Evolutionary conservation across 2,329 filamentous ascomycete genomes (phyloP), one percentile per base, ranked within the genome.

Genomic region (Pseudomassariella vexata): DNA sequence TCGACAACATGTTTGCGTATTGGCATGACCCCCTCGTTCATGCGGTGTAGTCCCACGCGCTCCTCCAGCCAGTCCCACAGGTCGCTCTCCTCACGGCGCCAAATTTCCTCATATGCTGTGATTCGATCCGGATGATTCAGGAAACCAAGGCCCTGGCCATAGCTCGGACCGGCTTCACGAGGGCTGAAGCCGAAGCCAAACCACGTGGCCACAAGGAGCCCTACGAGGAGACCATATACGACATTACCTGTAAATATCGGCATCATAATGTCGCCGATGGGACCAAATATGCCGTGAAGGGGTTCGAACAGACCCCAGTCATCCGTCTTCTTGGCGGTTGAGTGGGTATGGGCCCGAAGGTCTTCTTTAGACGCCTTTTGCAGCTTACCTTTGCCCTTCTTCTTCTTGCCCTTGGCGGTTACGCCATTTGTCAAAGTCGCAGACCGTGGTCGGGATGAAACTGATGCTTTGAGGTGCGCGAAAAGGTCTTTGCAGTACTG

Each of bases 1-100:
- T 80, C 68, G 17, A 70, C 54, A 10, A 63, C 62, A 40, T 58
- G 65, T 44, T 75, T 70, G 27, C 70, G 64, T 37, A 58, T 48
- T 37, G 53, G 56, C 19, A 52, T 42, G 26, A 37, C 50, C 31
- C 47, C 60, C 34, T 63, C 68, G 44, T 55, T 60, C 42, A 73
- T 60, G 37, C 64, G 66, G 35, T 87, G 82, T 53, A 92, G 64
- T 3, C 86, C 83, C 2, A 87, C 80, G 12, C 89, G 73, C 47
- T 94, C 85, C 56, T 95, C 89, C 5, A 95, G 65, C 89, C 89
- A 95, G 36, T 85, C 81, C 89, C 89, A 95, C 8, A 95, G 64
- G 47, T 92, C 86, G 43, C 76, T 86, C 54, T 95, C 89, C 56
- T 95, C 87, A 24, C 77, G 69, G 21, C 79, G 73, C 89, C 90